Conservation (phyloP, 345 rosid species). For the Erysimum cheiranthoides region DNA sequence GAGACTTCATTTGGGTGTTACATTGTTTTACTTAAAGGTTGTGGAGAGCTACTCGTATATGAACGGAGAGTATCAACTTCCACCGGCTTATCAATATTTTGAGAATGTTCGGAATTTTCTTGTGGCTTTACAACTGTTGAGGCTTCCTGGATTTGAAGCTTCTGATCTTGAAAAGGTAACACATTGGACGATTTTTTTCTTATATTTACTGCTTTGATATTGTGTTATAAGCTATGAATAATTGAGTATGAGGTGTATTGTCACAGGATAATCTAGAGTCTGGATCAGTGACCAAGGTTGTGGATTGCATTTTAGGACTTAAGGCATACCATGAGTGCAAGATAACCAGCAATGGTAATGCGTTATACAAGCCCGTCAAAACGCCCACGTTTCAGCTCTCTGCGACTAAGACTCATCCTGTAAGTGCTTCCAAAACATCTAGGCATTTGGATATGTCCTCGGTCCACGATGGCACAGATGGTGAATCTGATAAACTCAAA, state of each 20-base stretch:
- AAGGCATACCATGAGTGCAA: conserved; percentile 76
- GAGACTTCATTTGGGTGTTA: neutral
- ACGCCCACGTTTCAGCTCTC: conserved; percentile 66
- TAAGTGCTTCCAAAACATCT: conserved; percentile 54
- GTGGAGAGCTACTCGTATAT: conserved; percentile 66
- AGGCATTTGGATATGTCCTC: conserved; percentile 65
- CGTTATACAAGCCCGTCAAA: conserved; percentile 56
- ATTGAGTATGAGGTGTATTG: conserved; percentile 31
- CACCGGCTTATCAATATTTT: conserved; percentile 85
- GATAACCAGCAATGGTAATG: conserved; percentile 60
- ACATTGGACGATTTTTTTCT: neutral
- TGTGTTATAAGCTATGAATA: conserved; percentile 3
- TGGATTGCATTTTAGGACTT: conserved; percentile 84
- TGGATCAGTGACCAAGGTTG: conserved; percentile 78
- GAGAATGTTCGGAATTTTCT: conserved; percentile 93
- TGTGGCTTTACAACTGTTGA: conserved; percentile 77
- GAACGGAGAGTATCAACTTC: conserved; percentile 67
- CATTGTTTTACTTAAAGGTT: conserved; percentile 54
- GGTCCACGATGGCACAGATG: conserved; percentile 37
- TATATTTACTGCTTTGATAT: neutral
- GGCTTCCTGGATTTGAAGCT: conserved; percentile 89
- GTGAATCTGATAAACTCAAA: conserved; percentile 52
- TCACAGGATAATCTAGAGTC: conserved; percentile 78
- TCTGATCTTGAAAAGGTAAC: conserved; percentile 92
- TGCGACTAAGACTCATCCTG: conserved; percentile 47